Percentiles rank a stretch among this genome's conserved stretches.
Conservation (phyloP, 2,329 filamentous ascomycete genomes). For the Cytospora paraplurivora region DNA sequence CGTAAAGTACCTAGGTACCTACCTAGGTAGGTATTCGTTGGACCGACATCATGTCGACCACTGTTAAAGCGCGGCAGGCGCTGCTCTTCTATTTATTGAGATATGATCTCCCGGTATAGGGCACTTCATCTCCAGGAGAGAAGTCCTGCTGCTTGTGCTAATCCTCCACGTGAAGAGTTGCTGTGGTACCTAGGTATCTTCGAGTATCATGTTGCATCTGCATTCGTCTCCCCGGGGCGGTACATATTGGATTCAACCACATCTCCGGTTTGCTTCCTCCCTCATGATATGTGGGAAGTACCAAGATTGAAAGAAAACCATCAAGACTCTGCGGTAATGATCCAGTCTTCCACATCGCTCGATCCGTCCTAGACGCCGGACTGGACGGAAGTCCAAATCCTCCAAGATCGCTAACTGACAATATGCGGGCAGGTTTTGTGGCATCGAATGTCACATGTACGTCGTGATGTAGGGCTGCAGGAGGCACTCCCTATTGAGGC, state of each 20-base stretch:
- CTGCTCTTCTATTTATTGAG: neutral
- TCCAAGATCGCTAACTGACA: neutral
- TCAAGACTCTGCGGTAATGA: neutral
- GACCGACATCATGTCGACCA: no score
- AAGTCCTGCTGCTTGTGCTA: neutral
- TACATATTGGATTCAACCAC: neutral
- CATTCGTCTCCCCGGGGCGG: neutral
- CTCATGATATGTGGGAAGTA: no score
- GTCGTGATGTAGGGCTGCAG: conserved; percentile 15
- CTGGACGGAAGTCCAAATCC: neutral
- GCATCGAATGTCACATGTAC: conserved; percentile 3
- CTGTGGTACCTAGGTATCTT: neutral
- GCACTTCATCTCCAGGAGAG: neutral
- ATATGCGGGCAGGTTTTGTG: neutral
- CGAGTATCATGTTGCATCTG: neutral
- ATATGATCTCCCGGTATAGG: neutral
- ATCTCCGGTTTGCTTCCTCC: no score
- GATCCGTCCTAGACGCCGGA: neutral
- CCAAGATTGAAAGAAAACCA: neutral
- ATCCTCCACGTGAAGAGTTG: neutral
- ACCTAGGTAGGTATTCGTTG: no score
- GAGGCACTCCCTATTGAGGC: neutral
- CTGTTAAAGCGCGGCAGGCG: neutral
- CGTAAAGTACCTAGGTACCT: no score
- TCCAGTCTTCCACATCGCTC: neutral